phyloP scores from a whole-genome alignment of 495 filamentous ascomycete genomes.

The Aspergillus heteromorphus region DNA sequence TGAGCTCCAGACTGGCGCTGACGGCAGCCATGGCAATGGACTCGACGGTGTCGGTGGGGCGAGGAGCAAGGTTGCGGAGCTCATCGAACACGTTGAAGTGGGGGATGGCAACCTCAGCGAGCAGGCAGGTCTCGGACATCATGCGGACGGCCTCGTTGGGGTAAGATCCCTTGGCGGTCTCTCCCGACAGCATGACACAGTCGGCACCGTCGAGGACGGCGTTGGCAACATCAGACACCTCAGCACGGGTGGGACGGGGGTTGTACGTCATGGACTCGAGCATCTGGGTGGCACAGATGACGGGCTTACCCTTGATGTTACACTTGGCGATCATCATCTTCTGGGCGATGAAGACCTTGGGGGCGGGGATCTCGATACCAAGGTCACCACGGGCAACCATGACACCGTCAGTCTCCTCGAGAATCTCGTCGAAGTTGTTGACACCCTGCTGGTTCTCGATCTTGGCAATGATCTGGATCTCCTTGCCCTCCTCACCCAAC shows the following conservation, averaged over 20 bases:
- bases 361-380: constrained; percentile 96
- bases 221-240: constrained; percentile 98
- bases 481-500: constrained; percentile 84
- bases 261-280: constrained; percentile 99
- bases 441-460: constrained; percentile 99
- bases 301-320: constrained; percentile 98
- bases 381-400: constrained; percentile 99
- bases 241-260: constrained; percentile 92
- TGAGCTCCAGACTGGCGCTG: constrained; percentile 87
- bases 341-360: constrained; percentile 97
- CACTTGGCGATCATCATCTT: constrained; percentile 99
- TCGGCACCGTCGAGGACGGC: constrained; percentile 96
- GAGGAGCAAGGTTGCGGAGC: constrained; percentile 71
- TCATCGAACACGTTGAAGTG: constrained; percentile 97
- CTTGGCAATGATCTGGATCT: constrained; percentile 99
- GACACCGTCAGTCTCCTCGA: constrained; percentile 93
- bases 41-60: constrained; percentile 81
- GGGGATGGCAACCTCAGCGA: constrained; percentile 92
- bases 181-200: constrained; percentile 99
- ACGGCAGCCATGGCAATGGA: constrained; percentile 95
- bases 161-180: constrained; percentile 97
- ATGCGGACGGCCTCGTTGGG: constrained; percentile 86
- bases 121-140: constrained; percentile 96
- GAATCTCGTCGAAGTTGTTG: constrained; percentile 98
- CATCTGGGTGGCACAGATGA: constrained; percentile 91